Base-by-base conservation (phyloP, 441 rosid genomes). In the Isatis lusitanica region DNA sequence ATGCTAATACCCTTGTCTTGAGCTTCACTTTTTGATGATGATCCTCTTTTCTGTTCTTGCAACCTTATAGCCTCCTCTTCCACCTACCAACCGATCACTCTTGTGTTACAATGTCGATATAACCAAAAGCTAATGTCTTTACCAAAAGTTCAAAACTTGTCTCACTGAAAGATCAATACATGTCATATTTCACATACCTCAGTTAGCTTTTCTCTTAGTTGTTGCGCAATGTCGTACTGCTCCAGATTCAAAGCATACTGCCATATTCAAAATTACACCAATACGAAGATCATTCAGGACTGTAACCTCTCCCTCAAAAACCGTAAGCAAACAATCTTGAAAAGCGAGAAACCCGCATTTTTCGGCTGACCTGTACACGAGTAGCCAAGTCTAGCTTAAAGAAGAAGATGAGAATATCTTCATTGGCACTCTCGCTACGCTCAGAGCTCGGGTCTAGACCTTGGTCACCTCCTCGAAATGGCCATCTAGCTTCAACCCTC, bases 11-110 rank as follows among this genome's bases (percentile, higher is more conserved):
- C 97, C 83, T 91, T 92, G 75, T 95, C 99, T 78, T 93, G 99
- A 71, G 98, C 99, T 85, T 91, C 95, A 83, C 87, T 95, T 84
- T 95, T 92, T 1, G 97, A 86, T 35, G 96, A 89, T 36, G 90
- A 85, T 40, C 99, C 98, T 75, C 89, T 79, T 80, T 87, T 95
- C 12, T 75, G 82, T 44, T 90, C 96, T 76, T 78, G 90, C 74
- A 83, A 91, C 83, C 70, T 87, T 46, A 80, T 80, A 39, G 89
- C 83, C 79, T 94, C 97, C 44, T 79, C 88, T 85, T 92, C 99
- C 69, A 95, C 97, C 98, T 95, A 83, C 50, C 81, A 83, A 71
- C 74, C 78, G 77, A 74, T 51, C 15, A 79, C 31, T 38, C 39
- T 57, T 61, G 44, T 18, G 17, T 78, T 59, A 8, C 77, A 15